phyloP scores from a whole-genome alignment of 805 yeast species.

The Kazachstania taianensis region DNA sequence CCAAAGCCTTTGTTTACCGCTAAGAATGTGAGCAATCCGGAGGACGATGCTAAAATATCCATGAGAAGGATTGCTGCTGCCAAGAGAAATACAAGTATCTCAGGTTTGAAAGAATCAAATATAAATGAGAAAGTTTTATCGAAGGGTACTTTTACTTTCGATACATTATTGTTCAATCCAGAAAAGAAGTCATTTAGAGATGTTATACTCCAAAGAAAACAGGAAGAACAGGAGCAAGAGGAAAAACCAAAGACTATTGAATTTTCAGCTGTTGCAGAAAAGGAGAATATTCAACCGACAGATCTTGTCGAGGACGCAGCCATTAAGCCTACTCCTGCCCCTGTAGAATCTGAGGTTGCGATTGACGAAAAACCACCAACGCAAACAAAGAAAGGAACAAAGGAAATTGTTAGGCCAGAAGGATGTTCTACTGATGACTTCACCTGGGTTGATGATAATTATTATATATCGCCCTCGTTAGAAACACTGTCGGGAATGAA shows the following conservation, averaged over 20 bases:
- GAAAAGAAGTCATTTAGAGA: constrained; percentile 24
- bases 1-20: constrained; percentile 48
- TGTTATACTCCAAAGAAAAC: constrained; percentile 20
- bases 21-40: neutral
- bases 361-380: neutral
- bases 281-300: neutral
- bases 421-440: constrained; percentile 28
- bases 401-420: neutral
- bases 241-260: neutral
- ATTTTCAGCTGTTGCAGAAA: neutral
- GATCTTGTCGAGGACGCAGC: neutral
- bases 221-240: constrained; percentile 6
- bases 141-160: too few relatives aligned
- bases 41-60: too few relatives aligned
- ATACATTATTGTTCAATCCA: constrained; percentile 18
- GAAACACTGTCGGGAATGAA: constrained; percentile 51
- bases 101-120: neutral
- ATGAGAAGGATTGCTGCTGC: too few relatives aligned
- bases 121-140: neutral
- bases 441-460: constrained; percentile 58
- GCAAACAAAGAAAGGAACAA: neutral
- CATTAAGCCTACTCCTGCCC: neutral
- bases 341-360: neutral
- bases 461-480: constrained; percentile 77
- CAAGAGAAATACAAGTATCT: neutral